phyloP scores from a whole-genome alignment of 768 basidiomycete species.

The Boletus tylopilopsis region DNA sequence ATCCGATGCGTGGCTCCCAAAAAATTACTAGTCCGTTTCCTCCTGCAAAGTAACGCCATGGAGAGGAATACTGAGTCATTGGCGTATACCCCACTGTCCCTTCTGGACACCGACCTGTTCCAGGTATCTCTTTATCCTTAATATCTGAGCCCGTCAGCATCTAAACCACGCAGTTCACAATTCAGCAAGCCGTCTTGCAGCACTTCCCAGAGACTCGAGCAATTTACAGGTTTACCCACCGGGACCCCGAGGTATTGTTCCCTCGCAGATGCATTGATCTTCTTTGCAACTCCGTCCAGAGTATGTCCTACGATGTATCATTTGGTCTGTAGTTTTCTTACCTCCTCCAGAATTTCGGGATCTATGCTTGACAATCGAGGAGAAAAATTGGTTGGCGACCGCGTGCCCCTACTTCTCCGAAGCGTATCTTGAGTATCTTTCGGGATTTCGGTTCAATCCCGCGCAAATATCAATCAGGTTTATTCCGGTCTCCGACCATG shows the following conservation, averaged over 20 bases:
- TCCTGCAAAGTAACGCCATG: constrained; percentile 6
- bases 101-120: constrained; percentile 94
- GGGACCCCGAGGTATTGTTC: constrained; percentile 62
- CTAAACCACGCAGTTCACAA: constrained; percentile 60
- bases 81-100: constrained; percentile 38
- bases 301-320: constrained; percentile 32
- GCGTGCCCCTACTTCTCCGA: constrained; percentile 72
- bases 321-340: constrained; percentile 23
- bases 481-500: constrained; percentile 50
- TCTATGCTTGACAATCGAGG: constrained; percentile 55
- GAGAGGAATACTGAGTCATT: constrained; percentile 7
- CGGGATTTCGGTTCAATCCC: constrained; percentile 65
- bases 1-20: no score
- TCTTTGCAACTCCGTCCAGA: constrained; percentile 51
- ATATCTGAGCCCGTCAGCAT: neutral
- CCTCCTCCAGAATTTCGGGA: constrained; percentile 56
- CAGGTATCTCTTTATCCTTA: constrained; percentile 50
- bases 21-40: no score
- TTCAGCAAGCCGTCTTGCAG: constrained; percentile 88
- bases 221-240: constrained; percentile 79
- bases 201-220: constrained; percentile 72
- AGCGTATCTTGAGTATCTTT: constrained; percentile 76
- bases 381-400: constrained; percentile 61
- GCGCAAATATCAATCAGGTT: constrained; percentile 60
- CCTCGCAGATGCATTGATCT: constrained; percentile 34